Evolutionary conservation across 2,329 filamentous ascomycete species (phyloP).

Genomic region (Torrubiellomyces zombiae): DNA sequence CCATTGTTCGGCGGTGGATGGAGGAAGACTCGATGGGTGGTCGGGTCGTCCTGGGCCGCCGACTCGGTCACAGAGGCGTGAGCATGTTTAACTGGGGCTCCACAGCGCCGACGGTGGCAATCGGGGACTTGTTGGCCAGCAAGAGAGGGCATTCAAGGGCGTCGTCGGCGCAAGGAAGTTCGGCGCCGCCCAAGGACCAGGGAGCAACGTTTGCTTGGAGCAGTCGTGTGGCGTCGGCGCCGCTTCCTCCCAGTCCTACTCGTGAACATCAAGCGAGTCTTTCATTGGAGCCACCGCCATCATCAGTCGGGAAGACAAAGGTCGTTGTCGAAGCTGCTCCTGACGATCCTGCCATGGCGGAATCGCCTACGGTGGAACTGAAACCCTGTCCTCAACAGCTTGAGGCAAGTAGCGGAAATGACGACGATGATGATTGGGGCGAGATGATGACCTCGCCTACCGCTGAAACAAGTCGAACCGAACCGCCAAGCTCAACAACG

Average conservation of each 20-base stretch:
- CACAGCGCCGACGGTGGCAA: constrained; percentile 29
- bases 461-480: constrained; percentile 1
- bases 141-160: constrained; percentile 7
- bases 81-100: constrained; percentile 47
- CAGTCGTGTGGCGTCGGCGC: constrained; percentile 4
- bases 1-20: constrained; percentile 48
- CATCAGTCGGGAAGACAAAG: too few species aligned
- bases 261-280: too few species aligned
- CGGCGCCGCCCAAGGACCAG: constrained; percentile 10
- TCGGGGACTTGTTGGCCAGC: constrained; percentile 20
- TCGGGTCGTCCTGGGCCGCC: constrained; percentile 21
- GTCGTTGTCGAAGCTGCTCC: too few species aligned
- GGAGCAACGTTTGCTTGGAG: constrained; percentile 13
- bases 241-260: constrained; percentile 2
- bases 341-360: too few species aligned
- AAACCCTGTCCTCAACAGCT: too few species aligned
- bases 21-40: constrained; percentile 44
- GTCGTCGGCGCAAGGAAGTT: constrained; percentile 4
- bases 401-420: too few species aligned
- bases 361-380: too few species aligned
- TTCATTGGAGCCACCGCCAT: too few species aligned
- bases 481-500: too few species aligned
- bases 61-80: constrained; percentile 22
- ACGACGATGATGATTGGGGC: constrained; percentile 42
- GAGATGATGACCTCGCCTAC: constrained; percentile 34